Evolutionary conservation across 805 yeast species (phyloP), one percentile per base, ranked within the genome.

Genomic region (Metschnikowia matae): DNA sequence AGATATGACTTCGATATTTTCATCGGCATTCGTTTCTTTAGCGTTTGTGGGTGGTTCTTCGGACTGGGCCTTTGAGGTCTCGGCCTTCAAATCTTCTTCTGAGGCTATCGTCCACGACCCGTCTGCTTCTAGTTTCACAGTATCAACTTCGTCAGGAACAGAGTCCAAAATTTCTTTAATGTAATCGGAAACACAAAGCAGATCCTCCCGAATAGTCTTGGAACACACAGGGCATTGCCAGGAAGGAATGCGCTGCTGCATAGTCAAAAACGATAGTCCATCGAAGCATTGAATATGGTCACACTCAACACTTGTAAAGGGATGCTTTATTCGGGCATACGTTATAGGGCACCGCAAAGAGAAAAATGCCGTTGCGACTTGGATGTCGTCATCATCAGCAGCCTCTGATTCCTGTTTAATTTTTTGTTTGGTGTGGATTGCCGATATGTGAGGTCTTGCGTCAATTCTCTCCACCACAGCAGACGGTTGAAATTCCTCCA

Each of bases 171-270:
- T 81, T 13, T 85, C 86, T 39, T 65, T 61, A 44, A 88, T 79
- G 62, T 82, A 92, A 53, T 88, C 96, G 56, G 88, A 89, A 0
- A 90, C 71, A 0, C 85, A 83, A 48, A 94, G 63, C 53, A 84
- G 84, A 14, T 77, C 77, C 14, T 83, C 69, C 1, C 72, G 67
- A 2, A 89, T 68, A 2, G 62, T 62, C 4, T 67, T 70, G 53
- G 79, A 79, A 63, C 99, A 94, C 3, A 89, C 76, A 0, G 97
- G 97, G 62, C 99, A 94, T 46, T 70, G 70, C 97, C 97, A 92
- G 0, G 87, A 80, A 0, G 96, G 86, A 0, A 87, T 81, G 62
- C 86, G 92, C 49, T 75, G 74, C 64, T 92, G 98, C 40, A 90
- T 74, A 60, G 82, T 80, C 8, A 94, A 58, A 62, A 80, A 94